Conservation (phyloP, 2,329 filamentous ascomycete genomes). For the Cordyceps pruinosa region DNA sequence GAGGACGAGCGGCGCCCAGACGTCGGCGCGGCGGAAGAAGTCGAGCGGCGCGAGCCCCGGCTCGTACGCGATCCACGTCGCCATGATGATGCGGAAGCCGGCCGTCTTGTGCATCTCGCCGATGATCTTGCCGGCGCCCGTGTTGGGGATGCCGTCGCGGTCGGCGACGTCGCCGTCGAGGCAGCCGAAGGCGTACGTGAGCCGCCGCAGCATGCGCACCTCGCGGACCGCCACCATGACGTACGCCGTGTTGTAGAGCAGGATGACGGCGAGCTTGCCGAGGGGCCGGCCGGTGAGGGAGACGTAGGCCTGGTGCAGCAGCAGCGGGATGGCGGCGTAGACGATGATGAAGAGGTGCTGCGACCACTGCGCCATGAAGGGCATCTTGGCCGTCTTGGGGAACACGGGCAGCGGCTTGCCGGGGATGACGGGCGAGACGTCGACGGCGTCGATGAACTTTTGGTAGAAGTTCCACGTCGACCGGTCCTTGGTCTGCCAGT, state of each 20-base stretch:
- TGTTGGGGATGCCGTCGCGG: constrained; percentile 30
- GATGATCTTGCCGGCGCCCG: constrained; percentile 20
- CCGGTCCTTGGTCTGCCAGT: constrained; percentile 17
- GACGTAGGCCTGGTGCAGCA: constrained; percentile 19
- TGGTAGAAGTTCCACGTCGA: constrained; percentile 17
- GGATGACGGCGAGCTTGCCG: constrained; percentile 9
- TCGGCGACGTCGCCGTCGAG: constrained; percentile 24
- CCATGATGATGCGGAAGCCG: constrained; percentile 19
- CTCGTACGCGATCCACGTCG: constrained; percentile 21
- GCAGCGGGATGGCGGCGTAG: constrained; percentile 22
- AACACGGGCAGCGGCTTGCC: constrained; percentile 22
- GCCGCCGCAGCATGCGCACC: constrained; percentile 23
- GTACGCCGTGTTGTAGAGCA: constrained; percentile 25
- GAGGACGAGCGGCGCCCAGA: constrained; percentile 23
- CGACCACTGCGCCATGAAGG: constrained; percentile 23
- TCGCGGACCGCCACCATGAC: constrained; percentile 24
- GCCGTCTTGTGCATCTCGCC: constrained; percentile 21
- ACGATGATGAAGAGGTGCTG: constrained; percentile 27
- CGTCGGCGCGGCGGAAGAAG: constrained; percentile 8
- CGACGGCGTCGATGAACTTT: constrained; percentile 14
- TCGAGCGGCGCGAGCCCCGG: constrained; percentile 8
- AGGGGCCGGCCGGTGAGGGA: constrained; percentile 14
- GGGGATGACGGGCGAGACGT: constrained; percentile 16
- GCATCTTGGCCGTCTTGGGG: constrained; percentile 27
- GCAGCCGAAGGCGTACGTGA: constrained; percentile 26